A percentile compares a stretch with the other conserved stretches of the same genome.
phyloP scores from a whole-genome alignment of 345 rosid species.

The Populus alba region DNA sequence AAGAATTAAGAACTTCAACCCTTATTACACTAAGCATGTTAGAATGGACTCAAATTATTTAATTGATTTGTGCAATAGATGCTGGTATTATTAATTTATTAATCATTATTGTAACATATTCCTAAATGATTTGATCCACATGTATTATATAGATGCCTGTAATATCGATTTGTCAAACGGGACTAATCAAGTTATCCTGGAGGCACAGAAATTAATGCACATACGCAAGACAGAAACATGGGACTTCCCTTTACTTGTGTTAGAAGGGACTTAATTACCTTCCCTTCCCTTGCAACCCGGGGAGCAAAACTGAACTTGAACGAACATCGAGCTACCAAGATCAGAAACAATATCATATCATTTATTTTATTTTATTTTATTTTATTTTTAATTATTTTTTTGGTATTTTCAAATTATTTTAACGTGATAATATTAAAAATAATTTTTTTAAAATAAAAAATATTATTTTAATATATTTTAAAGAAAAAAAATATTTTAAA shows the following conservation, averaged over 20 bases:
- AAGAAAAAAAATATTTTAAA: too few relatives aligned
- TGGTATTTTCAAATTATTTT: too few relatives aligned
- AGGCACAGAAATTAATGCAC: not conserved
- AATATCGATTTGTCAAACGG: not conserved
- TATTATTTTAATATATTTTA: too few relatives aligned
- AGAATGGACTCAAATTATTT: not conserved
- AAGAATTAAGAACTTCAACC: not conserved
- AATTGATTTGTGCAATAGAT: not conserved
- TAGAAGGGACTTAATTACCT: not conserved
- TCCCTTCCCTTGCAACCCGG: not conserved
- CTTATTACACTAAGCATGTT: not conserved
- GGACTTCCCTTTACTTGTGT: not conserved
- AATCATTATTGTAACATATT: not conserved
- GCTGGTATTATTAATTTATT: not conserved
- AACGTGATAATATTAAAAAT: rapidly evolving
- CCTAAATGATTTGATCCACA: not conserved
- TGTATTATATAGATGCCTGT: not conserved
- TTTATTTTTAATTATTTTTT: too few relatives aligned
- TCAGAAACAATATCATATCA: not conserved
- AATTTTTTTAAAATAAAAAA: too few relatives aligned
- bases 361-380: too few relatives aligned
- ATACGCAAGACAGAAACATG: not conserved
- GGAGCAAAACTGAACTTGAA: not conserved
- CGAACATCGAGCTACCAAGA: not conserved
- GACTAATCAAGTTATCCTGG: not conserved